A percentile compares a stretch with the other conserved stretches of the same genome.
These are phyloP conservation scores for Labyrinthula sp. DNA, from an alignment of 352 stramenopile genomes.

Conservation along the genomic window DNA sequence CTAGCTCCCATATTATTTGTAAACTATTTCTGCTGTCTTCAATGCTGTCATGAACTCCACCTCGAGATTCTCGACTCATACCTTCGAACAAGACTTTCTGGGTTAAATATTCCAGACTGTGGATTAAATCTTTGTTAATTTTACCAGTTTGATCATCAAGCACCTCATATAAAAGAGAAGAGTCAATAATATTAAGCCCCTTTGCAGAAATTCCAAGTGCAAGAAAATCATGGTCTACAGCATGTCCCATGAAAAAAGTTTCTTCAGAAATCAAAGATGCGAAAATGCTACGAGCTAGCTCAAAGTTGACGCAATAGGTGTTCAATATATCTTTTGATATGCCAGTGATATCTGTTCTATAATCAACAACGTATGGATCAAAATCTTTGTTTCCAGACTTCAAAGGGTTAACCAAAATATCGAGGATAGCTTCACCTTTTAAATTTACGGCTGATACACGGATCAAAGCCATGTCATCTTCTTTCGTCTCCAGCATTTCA, in stretches of 20 bases:
- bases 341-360: conserved; percentile 9
- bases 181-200: conserved; percentile 16
- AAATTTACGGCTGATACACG: conserved; percentile 14
- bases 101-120: conserved; percentile 20
- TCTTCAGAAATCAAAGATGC: conserved; percentile 5
- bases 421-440: conserved; percentile 2
- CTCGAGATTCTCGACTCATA: conserved; percentile 11
- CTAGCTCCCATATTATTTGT: too few species aligned
- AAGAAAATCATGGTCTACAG: conserved; percentile 22
- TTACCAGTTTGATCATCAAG: conserved; percentile 2
- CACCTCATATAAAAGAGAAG: conserved; percentile 17
- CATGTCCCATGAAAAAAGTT: conserved; percentile 23
- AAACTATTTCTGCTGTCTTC: conserved; percentile 15
- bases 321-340: conserved; percentile 6
- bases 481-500: conserved; percentile 16
- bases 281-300: conserved; percentile 6
- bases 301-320: conserved; percentile 4
- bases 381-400: too few species aligned
- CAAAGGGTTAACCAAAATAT: conserved; percentile 17
- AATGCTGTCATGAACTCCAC: conserved; percentile 20
- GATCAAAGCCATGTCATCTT: conserved; percentile 20
- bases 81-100: neutral
- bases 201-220: conserved; percentile 17
- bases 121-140: conserved; percentile 3
- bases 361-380: conserved; percentile 25